Evolutionary conservation across 2,329 filamentous ascomycete genomes (phyloP).

Genomic region (Penicillium digitatum): DNA sequence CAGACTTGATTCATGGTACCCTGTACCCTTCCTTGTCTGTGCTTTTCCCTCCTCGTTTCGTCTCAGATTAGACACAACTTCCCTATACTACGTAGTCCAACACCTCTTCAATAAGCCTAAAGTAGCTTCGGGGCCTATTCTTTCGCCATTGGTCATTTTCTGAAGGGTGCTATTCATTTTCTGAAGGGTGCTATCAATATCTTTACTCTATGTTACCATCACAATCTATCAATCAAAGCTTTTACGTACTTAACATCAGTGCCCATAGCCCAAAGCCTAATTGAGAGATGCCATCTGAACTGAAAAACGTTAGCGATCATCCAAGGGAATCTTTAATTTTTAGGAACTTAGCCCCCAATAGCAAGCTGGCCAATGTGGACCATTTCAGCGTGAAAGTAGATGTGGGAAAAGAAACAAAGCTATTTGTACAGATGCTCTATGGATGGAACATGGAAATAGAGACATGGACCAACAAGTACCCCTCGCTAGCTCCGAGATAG

Average conservation of each 20-base stretch:
- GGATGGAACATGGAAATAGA: slow-evolving; percentile 2
- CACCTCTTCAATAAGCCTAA: not conserved
- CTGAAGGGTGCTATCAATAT: not conserved
- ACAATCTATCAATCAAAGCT: not conserved
- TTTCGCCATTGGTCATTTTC: too few species aligned
- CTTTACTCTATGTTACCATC: not conserved
- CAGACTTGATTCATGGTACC: not conserved
- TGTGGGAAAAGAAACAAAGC: slow-evolving; percentile 11
- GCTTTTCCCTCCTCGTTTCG: not conserved
- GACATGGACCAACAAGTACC: slow-evolving; percentile 8
- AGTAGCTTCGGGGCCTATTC: too few species aligned
- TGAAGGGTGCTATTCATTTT: too few species aligned
- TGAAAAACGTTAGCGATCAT: not conserved
- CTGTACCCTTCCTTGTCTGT: not conserved
- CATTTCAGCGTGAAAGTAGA: not conserved
- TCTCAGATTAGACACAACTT: not conserved
- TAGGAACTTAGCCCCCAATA: not conserved
- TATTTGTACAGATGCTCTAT: slow-evolving; percentile 26
- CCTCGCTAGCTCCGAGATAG: slow-evolving; percentile 10
- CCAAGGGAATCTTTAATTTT: not conserved
- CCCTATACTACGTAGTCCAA: not conserved
- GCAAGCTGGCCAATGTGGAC: not conserved
- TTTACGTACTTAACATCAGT: not conserved
- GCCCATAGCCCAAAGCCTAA: not conserved
- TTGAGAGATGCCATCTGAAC: not conserved